These are phyloP conservation scores for Diplocarpon mali DNA, from an alignment of 2,329 filamentous ascomycete genomes.

Conservation along the genomic window DNA sequence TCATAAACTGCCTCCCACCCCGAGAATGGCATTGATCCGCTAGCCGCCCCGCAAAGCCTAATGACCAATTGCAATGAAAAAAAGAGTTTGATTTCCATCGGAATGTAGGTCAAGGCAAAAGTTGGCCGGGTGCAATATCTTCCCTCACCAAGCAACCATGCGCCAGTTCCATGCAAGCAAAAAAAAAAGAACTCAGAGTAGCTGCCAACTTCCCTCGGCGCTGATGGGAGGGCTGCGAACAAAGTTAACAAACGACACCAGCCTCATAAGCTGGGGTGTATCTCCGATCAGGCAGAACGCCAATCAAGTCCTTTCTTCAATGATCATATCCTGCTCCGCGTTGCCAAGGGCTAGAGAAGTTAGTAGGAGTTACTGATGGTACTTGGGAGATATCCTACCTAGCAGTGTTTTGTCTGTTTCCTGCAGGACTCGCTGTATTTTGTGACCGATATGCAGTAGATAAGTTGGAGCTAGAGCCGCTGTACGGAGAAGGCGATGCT, in stretches of 20 bases:
- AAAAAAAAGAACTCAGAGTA: conserved; percentile 8
- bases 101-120: conserved; percentile 2
- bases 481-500: conserved; percentile 23
- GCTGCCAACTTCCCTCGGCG: conserved; percentile 18
- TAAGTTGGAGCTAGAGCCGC: conserved; percentile 26
- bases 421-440: conserved; percentile 32
- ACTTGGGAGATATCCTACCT: conserved; percentile 30
- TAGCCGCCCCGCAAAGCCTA: background rate
- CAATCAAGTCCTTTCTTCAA: conserved; percentile 28
- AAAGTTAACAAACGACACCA: conserved; percentile 25
- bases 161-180: conserved; percentile 11
- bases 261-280: conserved; percentile 16
- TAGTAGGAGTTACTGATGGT: conserved; percentile 16
- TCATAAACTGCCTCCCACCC: background rate
- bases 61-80: conserved; percentile 11
- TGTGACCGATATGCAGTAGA: conserved; percentile 29
- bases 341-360: conserved; percentile 39
- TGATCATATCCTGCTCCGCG: conserved; percentile 45
- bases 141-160: conserved; percentile 13
- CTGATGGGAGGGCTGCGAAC: conserved; percentile 2
- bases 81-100: background rate
- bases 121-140: conserved; percentile 3
- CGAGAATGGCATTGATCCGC: background rate
- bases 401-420: conserved; percentile 33
- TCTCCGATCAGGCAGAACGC: conserved; percentile 18